Percentiles rank a stretch among this genome's conserved stretches.
Evolutionary conservation across 257 asterid genomes (phyloP).

Genomic region (Ophiorrhiza pumila): DNA sequence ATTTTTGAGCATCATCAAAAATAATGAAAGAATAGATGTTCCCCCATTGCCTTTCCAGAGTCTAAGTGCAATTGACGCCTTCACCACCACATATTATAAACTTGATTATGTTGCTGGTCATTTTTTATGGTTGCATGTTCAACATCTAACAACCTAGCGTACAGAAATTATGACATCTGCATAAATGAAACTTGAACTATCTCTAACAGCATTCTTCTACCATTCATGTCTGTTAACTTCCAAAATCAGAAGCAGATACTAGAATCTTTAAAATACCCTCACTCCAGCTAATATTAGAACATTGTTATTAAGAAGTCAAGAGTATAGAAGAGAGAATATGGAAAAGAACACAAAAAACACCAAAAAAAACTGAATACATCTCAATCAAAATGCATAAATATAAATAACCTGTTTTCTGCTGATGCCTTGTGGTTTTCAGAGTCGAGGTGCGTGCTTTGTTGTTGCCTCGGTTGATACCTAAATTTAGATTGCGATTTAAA

Average conservation of each 20-base stretch:
- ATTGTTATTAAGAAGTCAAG: not conserved
- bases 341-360: not conserved
- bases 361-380: constrained; percentile 3
- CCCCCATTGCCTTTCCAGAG: not conserved
- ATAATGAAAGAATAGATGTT: not conserved
- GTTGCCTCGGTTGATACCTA: constrained; percentile 52
- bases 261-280: not conserved
- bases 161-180: no score
- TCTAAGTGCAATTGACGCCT: no score
- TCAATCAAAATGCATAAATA: constrained; percentile 7
- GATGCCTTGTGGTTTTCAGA: constrained; percentile 54
- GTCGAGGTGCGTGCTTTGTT: constrained; percentile 57
- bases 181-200: no score
- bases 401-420: constrained; percentile 60
- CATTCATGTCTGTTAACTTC: not conserved
- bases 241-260: not conserved
- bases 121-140: not conserved
- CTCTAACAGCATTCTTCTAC: not conserved
- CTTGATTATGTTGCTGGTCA: not conserved
- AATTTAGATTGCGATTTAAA: constrained; percentile 54
- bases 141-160: not conserved
- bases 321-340: not conserved
- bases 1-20: not conserved
- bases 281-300: no score
- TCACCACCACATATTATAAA: not conserved